Evolutionary conservation across 2,329 filamentous ascomycete genomes (phyloP).

Genomic region (Ramichloridium luteum): DNA sequence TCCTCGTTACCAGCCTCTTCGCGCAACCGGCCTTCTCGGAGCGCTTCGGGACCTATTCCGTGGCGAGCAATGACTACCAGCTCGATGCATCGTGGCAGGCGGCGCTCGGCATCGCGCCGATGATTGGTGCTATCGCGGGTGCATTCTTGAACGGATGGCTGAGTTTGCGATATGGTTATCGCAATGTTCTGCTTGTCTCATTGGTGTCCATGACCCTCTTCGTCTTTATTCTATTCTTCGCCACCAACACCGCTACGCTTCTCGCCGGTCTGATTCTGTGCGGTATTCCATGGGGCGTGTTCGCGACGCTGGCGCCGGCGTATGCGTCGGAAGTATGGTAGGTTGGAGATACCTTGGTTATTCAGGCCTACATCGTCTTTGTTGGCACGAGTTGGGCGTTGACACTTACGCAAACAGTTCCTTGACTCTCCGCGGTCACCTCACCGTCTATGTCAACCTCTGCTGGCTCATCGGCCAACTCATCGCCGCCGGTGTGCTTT

Average conservation of each 20-base stretch:
- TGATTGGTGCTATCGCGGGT: slow-evolving; percentile 46
- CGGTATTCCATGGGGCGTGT: slow-evolving; percentile 26
- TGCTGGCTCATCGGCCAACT: slow-evolving; percentile 33
- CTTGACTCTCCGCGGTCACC: slow-evolving; percentile 6
- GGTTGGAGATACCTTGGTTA: too few relatives aligned
- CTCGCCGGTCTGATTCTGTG: slow-evolving; percentile 30
- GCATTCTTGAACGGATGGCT: slow-evolving; percentile 54
- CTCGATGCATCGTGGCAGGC: slow-evolving; percentile 47
- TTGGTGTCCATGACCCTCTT: slow-evolving; percentile 43
- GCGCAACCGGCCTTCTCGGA: slow-evolving; percentile 22
- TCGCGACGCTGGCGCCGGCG: slow-evolving; percentile 23
- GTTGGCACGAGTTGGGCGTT: background rate
- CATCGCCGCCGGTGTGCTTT: slow-evolving; percentile 26
- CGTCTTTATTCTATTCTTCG: slow-evolving; percentile 37
- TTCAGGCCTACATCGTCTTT: slow-evolving; percentile 25
- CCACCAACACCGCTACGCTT: slow-evolving; percentile 20
- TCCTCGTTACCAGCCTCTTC: slow-evolving; percentile 26
- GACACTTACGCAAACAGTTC: too few relatives aligned
- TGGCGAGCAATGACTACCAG: too few relatives aligned
- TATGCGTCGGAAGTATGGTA: slow-evolving; percentile 30
- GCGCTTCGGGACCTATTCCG: too few relatives aligned
- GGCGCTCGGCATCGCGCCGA: slow-evolving; percentile 43
- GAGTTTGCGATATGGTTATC: slow-evolving; percentile 38
- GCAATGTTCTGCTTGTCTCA: slow-evolving; percentile 46
- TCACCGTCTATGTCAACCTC: slow-evolving; percentile 23